These are phyloP conservation scores for Acorus gramineus DNA, from an alignment of 106 monocot species.

Conservation along the genomic window DNA sequence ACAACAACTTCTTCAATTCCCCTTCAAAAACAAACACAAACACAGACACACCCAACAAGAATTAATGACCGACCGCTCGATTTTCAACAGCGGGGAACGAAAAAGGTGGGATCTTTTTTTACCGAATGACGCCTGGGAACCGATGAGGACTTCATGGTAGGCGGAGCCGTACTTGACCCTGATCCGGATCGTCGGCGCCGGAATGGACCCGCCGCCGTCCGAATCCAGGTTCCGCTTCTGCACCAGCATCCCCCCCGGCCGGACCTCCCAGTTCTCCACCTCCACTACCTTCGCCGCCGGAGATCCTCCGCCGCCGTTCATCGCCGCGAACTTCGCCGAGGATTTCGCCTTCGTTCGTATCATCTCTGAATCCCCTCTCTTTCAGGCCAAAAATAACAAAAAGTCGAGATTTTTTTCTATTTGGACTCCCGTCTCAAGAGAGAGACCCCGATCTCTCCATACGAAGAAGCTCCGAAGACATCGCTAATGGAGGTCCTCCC, in stretches of 20 bases:
- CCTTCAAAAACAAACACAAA: constrained; percentile 24
- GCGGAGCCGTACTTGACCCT: constrained; percentile 65
- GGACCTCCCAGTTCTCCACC: constrained; percentile 45
- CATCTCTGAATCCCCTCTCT: not conserved
- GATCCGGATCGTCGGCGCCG: constrained; percentile 43
- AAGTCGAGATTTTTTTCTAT: no score
- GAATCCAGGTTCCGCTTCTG: constrained; percentile 55
- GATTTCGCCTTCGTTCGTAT: not conserved
- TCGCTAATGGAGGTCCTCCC: no score
- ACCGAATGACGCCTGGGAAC: constrained; percentile 77
- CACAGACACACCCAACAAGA: not conserved
- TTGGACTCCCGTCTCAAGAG: no score
- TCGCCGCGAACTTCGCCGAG: constrained; percentile 1
- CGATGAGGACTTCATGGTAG: constrained; percentile 72
- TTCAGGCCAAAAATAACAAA: not conserved
- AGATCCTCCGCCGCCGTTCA: not conserved
- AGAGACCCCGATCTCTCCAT: no score
- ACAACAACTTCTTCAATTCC: constrained; percentile 78
- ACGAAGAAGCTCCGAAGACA: no score
- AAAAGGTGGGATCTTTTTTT: not conserved
- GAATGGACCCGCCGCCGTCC: constrained; percentile 5
- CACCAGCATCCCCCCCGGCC: constrained; percentile 93
- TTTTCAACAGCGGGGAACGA: not conserved
- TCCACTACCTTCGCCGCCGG: constrained; percentile 21
- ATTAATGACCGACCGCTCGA: not conserved